Percentiles rank a stretch among this genome's conserved stretches.
Evolutionary conservation across 805 yeast species (phyloP).

Genomic region (Ogataea chonburiensis): DNA sequence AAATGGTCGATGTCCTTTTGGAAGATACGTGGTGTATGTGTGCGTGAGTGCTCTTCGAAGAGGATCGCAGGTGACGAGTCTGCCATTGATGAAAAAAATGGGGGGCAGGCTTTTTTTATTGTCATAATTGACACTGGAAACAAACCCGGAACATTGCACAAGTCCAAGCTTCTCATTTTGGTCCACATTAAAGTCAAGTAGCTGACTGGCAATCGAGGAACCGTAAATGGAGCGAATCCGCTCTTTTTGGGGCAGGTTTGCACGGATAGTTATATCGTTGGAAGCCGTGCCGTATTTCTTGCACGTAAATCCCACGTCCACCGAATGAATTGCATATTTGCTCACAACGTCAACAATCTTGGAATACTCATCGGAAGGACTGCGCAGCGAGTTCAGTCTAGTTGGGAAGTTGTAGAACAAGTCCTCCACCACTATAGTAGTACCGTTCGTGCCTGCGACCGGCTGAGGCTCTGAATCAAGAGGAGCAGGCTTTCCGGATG

Average conservation of each 20-base stretch:
- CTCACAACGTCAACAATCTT: constrained; percentile 81
- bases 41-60: constrained; percentile 64
- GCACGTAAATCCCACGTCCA: constrained; percentile 70
- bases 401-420: constrained; percentile 86
- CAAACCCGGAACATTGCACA: constrained; percentile 50
- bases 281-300: constrained; percentile 77
- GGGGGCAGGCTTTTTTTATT: constrained; percentile 66
- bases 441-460: constrained; percentile 84
- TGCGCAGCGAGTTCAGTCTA: constrained; percentile 62
- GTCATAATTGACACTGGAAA: constrained; percentile 69
- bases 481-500: constrained; percentile 60
- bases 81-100: constrained; percentile 78
- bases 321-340: constrained; percentile 75
- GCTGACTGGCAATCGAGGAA: constrained; percentile 59
- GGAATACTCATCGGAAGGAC: constrained; percentile 70
- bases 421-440: constrained; percentile 83
- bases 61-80: constrained; percentile 83
- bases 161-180: constrained; percentile 47
- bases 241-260: constrained; percentile 52
- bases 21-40: constrained; percentile 63
- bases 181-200: constrained; percentile 48
- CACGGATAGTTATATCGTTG: constrained; percentile 60
- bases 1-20: constrained; percentile 77
- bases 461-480: constrained; percentile 56
- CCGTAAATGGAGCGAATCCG: constrained; percentile 77